Base-by-base conservation (phyloP, 2,329 filamentous ascomycete species). In the Coccinonectria pachysandricola region DNA sequence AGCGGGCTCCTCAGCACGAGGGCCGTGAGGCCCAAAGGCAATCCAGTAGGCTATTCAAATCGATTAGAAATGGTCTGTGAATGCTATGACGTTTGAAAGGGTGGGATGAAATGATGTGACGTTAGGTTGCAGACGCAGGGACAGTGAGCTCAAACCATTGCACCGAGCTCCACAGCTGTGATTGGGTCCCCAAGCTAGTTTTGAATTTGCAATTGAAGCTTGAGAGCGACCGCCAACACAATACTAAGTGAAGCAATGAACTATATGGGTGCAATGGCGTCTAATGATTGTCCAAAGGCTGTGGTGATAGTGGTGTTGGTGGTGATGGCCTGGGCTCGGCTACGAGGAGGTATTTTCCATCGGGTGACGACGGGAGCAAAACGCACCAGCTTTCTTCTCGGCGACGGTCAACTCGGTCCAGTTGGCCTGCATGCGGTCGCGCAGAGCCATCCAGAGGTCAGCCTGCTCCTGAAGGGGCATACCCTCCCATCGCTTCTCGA, bases 1-100 rank as follows among this genome's bases (percentile, higher is more conserved):
- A 42, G 91, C 81, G 37, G 88, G 84, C 43, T 80, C 59, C 38
- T 70, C 65, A 45, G 88, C 78, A 49, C 91, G 88, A 48, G 91
- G 91, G 32, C 91, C 91, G 62, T 98, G 91, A 53, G 87, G 79
- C 43, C 91, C 91, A 56, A 98, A 98, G 43, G 91, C 87, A 53
- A 98, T 94, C 79, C 83, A 98, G 76, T 96, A 98, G 42, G 91
- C 91, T 98, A 57, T 59, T n/a, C n/a, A n/a, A n/a, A n/a, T n/a
- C n/a, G n/a, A n/a, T n/a, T n/a, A n/a, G n/a, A n/a, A n/a, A n/a
- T n/a, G n/a, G n/a, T n/a, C n/a, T n/a, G n/a, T n/a, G n/a, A n/a
- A n/a, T n/a, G n/a, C n/a, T n/a, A n/a, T n/a, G n/a, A n/a, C n/a
- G n/a, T n/a, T n/a, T n/a, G n/a, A n/a, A n/a, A n/a, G n/a, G n/a